These are phyloP conservation scores for Onygenales sp. DNA, from an alignment of 2,329 filamentous ascomycete species.

Conservation along the genomic window DNA sequence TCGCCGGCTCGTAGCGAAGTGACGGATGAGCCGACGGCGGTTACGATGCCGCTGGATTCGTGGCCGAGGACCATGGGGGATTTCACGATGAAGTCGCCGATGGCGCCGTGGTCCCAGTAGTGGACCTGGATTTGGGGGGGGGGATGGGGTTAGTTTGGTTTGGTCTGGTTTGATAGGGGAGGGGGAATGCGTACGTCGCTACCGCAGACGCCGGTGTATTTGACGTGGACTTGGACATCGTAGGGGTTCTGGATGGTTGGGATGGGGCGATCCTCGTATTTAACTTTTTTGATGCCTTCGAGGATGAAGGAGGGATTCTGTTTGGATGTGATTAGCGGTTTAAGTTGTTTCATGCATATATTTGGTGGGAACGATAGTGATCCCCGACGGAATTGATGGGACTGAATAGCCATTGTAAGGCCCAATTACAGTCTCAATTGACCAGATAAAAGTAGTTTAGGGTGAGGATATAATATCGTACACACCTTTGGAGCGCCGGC, in stretches of 20 bases:
- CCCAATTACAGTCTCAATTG: neutral
- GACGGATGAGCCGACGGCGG: slow-evolving; percentile 58
- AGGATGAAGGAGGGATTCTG: slow-evolving; percentile 82
- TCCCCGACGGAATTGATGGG: neutral
- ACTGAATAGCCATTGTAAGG: no score
- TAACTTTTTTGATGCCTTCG: slow-evolving; percentile 62
- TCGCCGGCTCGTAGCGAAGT: slow-evolving; percentile 52
- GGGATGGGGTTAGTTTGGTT: neutral
- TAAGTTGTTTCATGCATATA: neutral
- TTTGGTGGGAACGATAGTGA: neutral
- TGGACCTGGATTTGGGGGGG: slow-evolving; percentile 25
- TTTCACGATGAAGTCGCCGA: slow-evolving; percentile 35
- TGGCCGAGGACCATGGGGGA: slow-evolving; percentile 52
- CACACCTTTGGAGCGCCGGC: neutral
- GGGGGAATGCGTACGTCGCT: slow-evolving; percentile 52
- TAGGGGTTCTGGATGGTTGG: slow-evolving; percentile 57
- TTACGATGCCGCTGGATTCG: slow-evolving; percentile 62
- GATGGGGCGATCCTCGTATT: slow-evolving; percentile 65
- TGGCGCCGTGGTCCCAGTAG: slow-evolving; percentile 39
- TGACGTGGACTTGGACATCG: slow-evolving; percentile 72
- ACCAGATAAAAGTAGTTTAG: no score
- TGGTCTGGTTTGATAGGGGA: neutral
- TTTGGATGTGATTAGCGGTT: neutral
- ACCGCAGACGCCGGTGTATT: slow-evolving; percentile 83
- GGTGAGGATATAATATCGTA: neutral